Percentiles rank a stretch among this genome's conserved stretches.
Conservation (phyloP, 441 rosid species). For the Eruca vesicaria region DNA sequence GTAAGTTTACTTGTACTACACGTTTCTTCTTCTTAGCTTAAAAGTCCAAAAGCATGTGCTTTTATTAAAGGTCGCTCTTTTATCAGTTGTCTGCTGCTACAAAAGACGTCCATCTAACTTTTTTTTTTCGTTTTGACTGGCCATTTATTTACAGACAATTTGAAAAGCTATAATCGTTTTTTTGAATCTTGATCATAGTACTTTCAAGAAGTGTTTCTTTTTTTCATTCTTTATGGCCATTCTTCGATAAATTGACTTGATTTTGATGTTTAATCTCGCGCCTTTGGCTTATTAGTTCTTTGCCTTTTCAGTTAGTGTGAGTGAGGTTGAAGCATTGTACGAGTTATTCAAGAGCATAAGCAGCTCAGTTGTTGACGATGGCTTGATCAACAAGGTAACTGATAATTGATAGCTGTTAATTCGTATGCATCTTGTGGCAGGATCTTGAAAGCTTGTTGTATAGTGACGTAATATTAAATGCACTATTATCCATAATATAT, state of each 20-base stretch:
- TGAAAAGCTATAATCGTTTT: too few relatives aligned
- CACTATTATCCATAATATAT: neutral
- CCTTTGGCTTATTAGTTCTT: neutral
- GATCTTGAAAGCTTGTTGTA: slow-evolving; percentile 16
- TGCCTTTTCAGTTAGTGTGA: slow-evolving; percentile 63
- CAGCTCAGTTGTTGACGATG: slow-evolving; percentile 85
- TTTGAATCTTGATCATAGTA: too few relatives aligned
- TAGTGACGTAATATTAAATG: neutral
- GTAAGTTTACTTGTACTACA: slow-evolving; percentile 44
- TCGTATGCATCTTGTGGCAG: neutral
- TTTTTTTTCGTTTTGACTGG: too few relatives aligned
- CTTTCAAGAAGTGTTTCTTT: neutral
- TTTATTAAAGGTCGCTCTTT: neutral
- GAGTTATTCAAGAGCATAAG: slow-evolving; percentile 90
- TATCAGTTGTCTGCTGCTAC: neutral
- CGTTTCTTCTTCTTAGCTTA: slow-evolving; percentile 1
- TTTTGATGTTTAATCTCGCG: neutral
- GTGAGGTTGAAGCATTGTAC: slow-evolving; percentile 91
- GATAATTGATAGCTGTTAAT: neutral
- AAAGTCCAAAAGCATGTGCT: neutral
- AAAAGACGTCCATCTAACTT: too few relatives aligned
- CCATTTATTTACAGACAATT: too few relatives aligned
- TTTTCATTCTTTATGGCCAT: too few relatives aligned
- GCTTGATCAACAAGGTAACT: slow-evolving; percentile 80
- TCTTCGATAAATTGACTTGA: neutral